Evolutionary conservation across 495 filamentous ascomycete species (phyloP).

Genomic region (Neurospora sp.): DNA sequence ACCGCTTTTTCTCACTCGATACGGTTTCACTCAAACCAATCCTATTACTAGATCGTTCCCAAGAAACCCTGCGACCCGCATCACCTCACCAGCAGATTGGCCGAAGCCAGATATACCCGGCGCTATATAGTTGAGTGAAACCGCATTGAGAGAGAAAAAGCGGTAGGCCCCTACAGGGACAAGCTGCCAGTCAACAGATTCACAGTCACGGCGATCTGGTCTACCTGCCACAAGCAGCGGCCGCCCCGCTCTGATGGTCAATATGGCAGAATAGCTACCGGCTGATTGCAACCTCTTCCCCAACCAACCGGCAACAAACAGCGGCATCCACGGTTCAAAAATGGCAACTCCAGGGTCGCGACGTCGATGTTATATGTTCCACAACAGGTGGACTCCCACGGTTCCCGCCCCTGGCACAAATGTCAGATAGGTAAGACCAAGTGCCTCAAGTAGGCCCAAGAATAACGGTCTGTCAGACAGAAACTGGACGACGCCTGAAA

Average conservation of each 20-base stretch:
- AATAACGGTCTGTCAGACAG: not conserved
- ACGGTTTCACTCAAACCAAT: too few relatives aligned
- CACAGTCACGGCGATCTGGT: not conserved
- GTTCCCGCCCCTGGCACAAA: not conserved
- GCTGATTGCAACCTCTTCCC: not conserved
- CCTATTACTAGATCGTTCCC: too few relatives aligned
- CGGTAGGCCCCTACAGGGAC: not conserved
- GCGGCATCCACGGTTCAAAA: not conserved
- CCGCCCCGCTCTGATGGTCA: not conserved
- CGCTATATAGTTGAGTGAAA: too few relatives aligned
- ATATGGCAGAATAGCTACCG: not conserved
- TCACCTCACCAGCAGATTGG: too few relatives aligned
- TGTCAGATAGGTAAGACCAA: not conserved
- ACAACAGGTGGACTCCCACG: not conserved
- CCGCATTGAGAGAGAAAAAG: too few relatives aligned
- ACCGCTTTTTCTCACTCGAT: too few relatives aligned
- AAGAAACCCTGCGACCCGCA: too few relatives aligned
- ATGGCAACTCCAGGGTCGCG: not conserved
- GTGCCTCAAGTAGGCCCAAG: not conserved
- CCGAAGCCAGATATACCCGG: too few relatives aligned
- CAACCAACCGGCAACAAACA: not conserved
- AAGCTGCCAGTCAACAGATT: not conserved
- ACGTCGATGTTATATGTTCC: not conserved
- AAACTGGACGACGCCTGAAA: not conserved
- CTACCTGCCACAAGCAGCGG: not conserved